Evolutionary conservation across 106 monocot genomes (phyloP), one percentile per base, ranked within the genome.

Genomic region (Acorus calamus): DNA sequence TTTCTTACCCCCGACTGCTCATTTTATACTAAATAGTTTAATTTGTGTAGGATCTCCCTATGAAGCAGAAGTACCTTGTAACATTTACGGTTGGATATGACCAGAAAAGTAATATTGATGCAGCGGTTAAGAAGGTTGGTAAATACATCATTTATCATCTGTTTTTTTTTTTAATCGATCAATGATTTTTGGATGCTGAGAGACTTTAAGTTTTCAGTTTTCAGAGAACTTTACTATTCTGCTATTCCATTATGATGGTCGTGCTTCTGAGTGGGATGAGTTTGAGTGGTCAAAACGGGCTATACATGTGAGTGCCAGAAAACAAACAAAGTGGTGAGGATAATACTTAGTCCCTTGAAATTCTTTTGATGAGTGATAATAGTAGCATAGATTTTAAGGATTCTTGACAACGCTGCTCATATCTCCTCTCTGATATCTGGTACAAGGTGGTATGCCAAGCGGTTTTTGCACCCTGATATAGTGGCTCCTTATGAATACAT

Each of bases 21-120:
- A 28, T 28, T 28, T 28, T 28, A 28, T 28, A 28, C 28, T 28
- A 28, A n/a, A 28, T 28, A 28, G 1, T 28, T 28, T 28, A 28
- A 28, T 28, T 28, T 62, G 41, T 68, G 61, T 73, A 90, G 90
- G 91, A 91, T 55, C 67, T 86, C 12, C 55, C 71, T 7, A 60
- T 78, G 8, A 80, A 81, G 62, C 76, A 57, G 63, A 91, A 86
- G 55, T 91, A 91, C 65, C 81, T 91, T 47, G 91, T 91, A 55
- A 81, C 91, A 14, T 91, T 91, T 73, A 91, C 91, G 51, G 91
- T 91, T 59, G 91, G 91, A 56, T 58, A 69, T 71, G 80, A 66
- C 11, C 91, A 91, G 71, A 80, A 74, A 79, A 44, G 61, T 41
- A 91, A 83, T 60, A 86, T 91, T 64, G 78, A 91, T 57, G 76